phyloP scores from a whole-genome alignment of 768 basidiomycete species.

The Hysterangium stoloniferum region DNA sequence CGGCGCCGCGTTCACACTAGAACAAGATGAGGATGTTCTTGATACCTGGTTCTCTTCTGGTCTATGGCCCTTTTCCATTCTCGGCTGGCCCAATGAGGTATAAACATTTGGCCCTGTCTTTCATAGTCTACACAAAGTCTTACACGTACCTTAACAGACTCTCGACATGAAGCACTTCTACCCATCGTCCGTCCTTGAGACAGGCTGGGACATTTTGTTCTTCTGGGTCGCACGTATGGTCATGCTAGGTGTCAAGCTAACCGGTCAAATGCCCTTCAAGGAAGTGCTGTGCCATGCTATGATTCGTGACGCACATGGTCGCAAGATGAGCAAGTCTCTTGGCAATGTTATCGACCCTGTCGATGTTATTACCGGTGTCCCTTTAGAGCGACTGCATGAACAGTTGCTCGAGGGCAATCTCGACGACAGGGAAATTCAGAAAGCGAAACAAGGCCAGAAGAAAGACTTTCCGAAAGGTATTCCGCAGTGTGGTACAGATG shows the following conservation, averaged over 20 bases:
- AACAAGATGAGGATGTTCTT: slow-evolving; percentile 94
- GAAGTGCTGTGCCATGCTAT: slow-evolving; percentile 98
- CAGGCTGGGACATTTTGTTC: slow-evolving; percentile 99
- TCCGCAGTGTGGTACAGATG: slow-evolving; percentile 97
- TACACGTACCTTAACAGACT: slow-evolving; percentile 41
- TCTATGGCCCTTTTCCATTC: slow-evolving; percentile 94
- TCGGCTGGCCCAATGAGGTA: slow-evolving; percentile 96
- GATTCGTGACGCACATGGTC: slow-evolving; percentile 96
- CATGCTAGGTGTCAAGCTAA: slow-evolving; percentile 82
- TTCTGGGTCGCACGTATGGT: slow-evolving; percentile 99
- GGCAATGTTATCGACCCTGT: slow-evolving; percentile 97
- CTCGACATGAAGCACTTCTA: slow-evolving; percentile 75
- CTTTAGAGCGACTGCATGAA: slow-evolving; percentile 72
- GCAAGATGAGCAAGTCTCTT: slow-evolving; percentile 98
- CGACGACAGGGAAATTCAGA: slow-evolving; percentile 85
- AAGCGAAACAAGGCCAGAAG: slow-evolving; percentile 93
- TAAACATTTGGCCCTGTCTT: not conserved
- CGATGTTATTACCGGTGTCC: slow-evolving; percentile 84
- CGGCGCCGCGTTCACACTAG: slow-evolving; percentile 61
- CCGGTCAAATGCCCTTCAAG: slow-evolving; percentile 85
- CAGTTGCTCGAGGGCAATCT: slow-evolving; percentile 89
- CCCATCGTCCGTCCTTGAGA: slow-evolving; percentile 87
- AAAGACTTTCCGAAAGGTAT: slow-evolving; percentile 99
- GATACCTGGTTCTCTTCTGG: slow-evolving; percentile 99
- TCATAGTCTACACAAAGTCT: no score